These are phyloP conservation scores for Penstemon eatonii DNA, from an alignment of 257 asterid genomes.

Conservation along the genomic window DNA sequence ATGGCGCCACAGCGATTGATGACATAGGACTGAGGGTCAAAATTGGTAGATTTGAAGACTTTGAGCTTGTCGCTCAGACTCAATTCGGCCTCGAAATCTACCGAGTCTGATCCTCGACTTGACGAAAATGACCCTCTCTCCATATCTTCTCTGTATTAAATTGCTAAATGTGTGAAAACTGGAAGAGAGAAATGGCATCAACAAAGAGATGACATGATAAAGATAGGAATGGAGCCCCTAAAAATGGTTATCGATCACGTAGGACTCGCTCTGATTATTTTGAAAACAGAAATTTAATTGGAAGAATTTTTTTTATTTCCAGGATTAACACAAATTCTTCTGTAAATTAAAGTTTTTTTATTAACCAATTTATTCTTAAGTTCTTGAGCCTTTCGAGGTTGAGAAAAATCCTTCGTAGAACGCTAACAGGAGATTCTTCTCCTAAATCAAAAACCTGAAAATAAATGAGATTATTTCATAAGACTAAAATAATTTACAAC, in stretches of 20 bases:
- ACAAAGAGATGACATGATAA: background rate
- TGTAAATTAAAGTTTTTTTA: no score
- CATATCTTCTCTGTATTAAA: conserved; percentile 30
- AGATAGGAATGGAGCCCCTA: background rate
- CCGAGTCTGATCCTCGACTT: conserved; percentile 50
- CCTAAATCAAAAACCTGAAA: conserved; percentile 67
- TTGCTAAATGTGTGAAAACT: background rate
- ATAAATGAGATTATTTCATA: conserved; percentile 8
- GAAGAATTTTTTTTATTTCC: no score
- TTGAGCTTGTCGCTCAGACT: conserved; percentile 75
- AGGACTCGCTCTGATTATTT: no score
- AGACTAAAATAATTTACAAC: background rate
- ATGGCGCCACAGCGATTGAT: conserved; percentile 56
- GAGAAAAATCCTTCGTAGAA: conserved; percentile 50
- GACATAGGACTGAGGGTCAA: conserved; percentile 64
- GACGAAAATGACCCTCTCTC: conserved; percentile 57
- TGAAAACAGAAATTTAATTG: no score
- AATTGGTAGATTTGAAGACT: conserved; percentile 59
- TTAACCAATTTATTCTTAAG: conserved; percentile 43
- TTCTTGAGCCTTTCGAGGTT: conserved; percentile 59
- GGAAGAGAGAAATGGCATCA: background rate
- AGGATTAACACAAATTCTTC: no score
- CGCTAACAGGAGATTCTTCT: conserved; percentile 45
- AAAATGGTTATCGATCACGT: no score
- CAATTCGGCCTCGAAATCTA: conserved; percentile 65